phyloP scores from a whole-genome alignment of 1,284 basidiomycete genomes.

The Takashimella tepidaria region DNA sequence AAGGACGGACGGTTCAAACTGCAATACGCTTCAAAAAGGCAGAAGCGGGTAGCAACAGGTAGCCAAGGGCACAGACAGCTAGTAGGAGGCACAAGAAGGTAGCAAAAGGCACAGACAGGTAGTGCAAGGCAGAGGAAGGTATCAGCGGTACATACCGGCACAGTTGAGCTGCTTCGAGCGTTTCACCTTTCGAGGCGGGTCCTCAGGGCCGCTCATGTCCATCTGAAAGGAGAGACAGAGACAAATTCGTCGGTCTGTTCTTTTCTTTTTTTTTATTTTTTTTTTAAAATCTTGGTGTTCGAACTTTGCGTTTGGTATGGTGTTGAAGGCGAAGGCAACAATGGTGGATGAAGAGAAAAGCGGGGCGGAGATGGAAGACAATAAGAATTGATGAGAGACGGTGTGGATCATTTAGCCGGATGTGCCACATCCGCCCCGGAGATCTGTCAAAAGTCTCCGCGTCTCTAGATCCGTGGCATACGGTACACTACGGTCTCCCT shows the following conservation, averaged over 20 bases:
- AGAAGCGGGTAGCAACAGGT: too few species aligned
- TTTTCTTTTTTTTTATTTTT: neutral
- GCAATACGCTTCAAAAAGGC: neutral
- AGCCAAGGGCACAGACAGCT: neutral
- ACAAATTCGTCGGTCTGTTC: too few species aligned
- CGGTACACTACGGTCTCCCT: too few species aligned
- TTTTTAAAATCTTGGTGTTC: neutral
- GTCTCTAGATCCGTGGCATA: too few species aligned
- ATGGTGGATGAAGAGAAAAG: neutral
- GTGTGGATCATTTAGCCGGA: too few species aligned
- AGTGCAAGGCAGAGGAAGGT: neutral
- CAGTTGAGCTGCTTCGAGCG: conserved; percentile 3
- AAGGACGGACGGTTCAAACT: too few species aligned
- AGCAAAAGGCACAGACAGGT: neutral
- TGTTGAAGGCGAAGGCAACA: neutral
- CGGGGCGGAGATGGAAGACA: neutral
- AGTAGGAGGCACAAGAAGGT: too few species aligned
- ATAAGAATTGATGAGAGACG: too few species aligned
- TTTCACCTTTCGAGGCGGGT: conserved; percentile 6
- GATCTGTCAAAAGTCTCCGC: too few species aligned
- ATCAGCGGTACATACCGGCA: conserved; percentile 3
- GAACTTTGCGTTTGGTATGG: neutral
- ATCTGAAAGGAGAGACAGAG: too few species aligned
- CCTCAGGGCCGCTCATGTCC: neutral
- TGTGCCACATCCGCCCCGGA: too few species aligned